Evolutionary conservation across 192 early-diverging fungal genomes (phyloP), one percentile per base, ranked within the genome.

Genomic region (Globomyces pollinis-pini): DNA sequence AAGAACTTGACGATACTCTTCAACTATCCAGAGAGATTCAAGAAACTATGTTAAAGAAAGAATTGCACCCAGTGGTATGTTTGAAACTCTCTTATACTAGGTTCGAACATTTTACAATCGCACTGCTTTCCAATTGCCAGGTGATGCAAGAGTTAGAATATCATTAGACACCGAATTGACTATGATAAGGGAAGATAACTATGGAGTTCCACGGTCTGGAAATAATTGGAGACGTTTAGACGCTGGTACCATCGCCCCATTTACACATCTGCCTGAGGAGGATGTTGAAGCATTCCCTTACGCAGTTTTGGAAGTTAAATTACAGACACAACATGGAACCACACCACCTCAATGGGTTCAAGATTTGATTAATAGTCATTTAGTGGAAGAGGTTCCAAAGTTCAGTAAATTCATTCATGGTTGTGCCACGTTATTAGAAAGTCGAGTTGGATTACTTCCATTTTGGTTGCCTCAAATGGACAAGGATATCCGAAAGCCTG

Each of bases 331-430:
- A 38, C 80, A 86, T 26, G 96, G 94, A 18, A 85, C 87, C 30
- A 86, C 90, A 57, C 89, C 90, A 1, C 93, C 96, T 5, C 74
- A 88, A 59, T 99, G 96, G 96, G 93, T 95, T 20, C 72, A 83
- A 18, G 91, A 96, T 54, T 76, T 99, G 42, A 81, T 93, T 65
- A 84, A 89, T 56, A 87, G 85, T 44, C 89, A 94, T 63, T 71
- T 97, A 63, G 83, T 96, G 50, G 88, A 91, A 66, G 88, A 88
- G 34, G 92, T 96, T 34, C 92, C 92, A 43, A 97, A 94, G 65
- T 99, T 99, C 76, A 91, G 89, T 54, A 99, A 99, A 70, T 99
- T 95, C 71, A 88, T 91, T 59, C 94, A 99, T 69, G 96, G 94
- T 54, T 81, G 85, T 28, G 87, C 92, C 8, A 91, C 91, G 3